Conservation (phyloP, 2,329 filamentous ascomycete genomes). For the Boeremia exigua region DNA sequence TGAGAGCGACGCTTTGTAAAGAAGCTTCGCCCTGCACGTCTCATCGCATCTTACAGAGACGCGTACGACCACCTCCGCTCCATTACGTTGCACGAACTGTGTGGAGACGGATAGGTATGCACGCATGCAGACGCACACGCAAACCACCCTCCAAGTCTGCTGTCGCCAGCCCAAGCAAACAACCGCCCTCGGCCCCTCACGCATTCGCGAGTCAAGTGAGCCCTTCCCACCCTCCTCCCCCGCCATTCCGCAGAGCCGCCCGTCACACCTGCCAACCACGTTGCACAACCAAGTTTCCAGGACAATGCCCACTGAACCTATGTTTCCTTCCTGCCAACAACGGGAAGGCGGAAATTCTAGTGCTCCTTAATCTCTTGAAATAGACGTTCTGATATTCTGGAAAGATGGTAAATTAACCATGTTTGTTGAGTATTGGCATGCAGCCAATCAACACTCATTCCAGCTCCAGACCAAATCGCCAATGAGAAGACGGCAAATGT, state of each 20-base stretch:
- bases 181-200: slow-evolving; percentile 10
- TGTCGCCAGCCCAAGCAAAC: not conserved
- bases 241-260: slow-evolving; percentile 39
- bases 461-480: not conserved
- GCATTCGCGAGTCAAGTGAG: slow-evolving; percentile 4
- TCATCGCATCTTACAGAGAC: slow-evolving; percentile 5
- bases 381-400: not conserved
- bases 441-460: not conserved
- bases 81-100: not conserved
- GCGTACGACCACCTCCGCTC: not conserved
- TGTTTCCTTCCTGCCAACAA: not conserved
- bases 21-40: not conserved
- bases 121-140: not conserved
- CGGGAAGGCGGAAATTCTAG: not conserved
- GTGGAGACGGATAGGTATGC: not conserved
- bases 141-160: not conserved
- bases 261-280: slow-evolving; percentile 24
- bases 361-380: slow-evolving; percentile 3
- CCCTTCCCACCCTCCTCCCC: not conserved
- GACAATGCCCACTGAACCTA: not conserved
- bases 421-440: not conserved
- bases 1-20: not conserved
- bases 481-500: not conserved
- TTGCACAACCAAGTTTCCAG: slow-evolving; percentile 2
- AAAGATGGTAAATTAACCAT: slow-evolving; percentile 9